Evolutionary conservation across 208 protist genomes (phyloP), one percentile per base, ranked within the genome.

Genomic region (Tritrichomonas musculus): DNA sequence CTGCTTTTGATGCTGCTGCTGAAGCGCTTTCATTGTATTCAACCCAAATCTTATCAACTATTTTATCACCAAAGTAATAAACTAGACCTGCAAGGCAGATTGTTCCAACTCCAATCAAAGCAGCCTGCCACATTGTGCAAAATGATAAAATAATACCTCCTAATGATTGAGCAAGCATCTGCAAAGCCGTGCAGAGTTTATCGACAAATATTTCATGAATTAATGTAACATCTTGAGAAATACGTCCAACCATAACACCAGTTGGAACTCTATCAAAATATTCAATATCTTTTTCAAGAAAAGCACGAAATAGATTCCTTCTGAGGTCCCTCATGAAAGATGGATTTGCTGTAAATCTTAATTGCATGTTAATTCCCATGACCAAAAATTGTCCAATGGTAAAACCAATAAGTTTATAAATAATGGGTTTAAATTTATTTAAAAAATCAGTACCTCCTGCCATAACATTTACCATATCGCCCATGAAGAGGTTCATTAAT

Each of bases 221-320:
- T 20, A 82, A 50, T 47, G 73, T 82, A n/a, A 82, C 41, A 50
- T 82, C 73, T 44, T 82, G n/a, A n/a, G 73, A 82, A 50, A 82
- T 20, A 47, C 73, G n/a, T n/a, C n/a, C n/a, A n/a, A 82, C 30
- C 17, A 82, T 33, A 25, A 82, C 73, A 50, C 73, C 73, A 33
- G 73, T 82, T 20, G 73, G 41, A 11, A 1, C 1, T 30, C 41
- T 33, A 53, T 82, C 73, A 44, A 82, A 82, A 36, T 82, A n/a
- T n/a, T n/a, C n/a, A n/a, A n/a, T n/a, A n/a, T n/a, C n/a, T n/a
- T n/a, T n/a, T n/a, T n/a, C n/a, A 82, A 82, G 47, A 33, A 30
- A 82, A 47, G 11, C 14, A 50, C 30, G 41, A 30, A 53, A 53
- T 53, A 50, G 50, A n/a, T 53, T 82, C 50, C 11, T 14, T 11